Evolutionary conservation across 441 rosid genomes (phyloP).

Genomic region (Dalechampia spathulata): DNA sequence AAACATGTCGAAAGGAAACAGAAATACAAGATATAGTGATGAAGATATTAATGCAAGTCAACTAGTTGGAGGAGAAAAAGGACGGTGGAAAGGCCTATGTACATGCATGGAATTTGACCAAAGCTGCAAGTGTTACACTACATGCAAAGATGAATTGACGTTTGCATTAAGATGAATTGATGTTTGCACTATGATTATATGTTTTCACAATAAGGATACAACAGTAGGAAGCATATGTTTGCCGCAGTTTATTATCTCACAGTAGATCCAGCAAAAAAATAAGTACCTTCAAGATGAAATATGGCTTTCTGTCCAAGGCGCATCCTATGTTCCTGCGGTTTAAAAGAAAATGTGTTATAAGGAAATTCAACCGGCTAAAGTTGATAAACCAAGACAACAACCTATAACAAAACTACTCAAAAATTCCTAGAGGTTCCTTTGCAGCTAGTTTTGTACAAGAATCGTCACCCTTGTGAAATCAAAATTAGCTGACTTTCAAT

Average conservation of each 20-base stretch:
- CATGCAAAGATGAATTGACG: background rate
- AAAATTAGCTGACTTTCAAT: too few relatives aligned
- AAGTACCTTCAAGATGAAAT: conserved; percentile 88
- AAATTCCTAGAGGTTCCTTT: background rate
- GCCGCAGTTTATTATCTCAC: background rate
- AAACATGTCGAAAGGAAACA: background rate
- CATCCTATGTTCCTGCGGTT: conserved; percentile 84
- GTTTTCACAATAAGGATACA: too few relatives aligned
- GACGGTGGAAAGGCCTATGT: too few relatives aligned
- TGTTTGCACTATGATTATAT: too few relatives aligned
- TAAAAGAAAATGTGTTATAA: background rate
- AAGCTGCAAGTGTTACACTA: too few relatives aligned
- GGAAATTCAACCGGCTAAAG: background rate
- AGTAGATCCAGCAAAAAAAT: conserved; percentile 3
- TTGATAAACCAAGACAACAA: background rate
- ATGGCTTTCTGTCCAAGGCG: conserved; percentile 84
- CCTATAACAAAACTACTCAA: background rate
- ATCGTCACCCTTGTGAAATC: too few relatives aligned
- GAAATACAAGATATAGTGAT: background rate
- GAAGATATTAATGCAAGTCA: too few relatives aligned
- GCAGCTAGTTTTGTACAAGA: background rate
- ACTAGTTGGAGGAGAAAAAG: too few relatives aligned
- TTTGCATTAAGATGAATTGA: too few relatives aligned
- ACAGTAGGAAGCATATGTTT: too few relatives aligned
- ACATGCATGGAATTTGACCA: too few relatives aligned